Base-by-base conservation (phyloP, 2,329 filamentous ascomycete species). In the Pseudopyricularia cyperi region DNA sequence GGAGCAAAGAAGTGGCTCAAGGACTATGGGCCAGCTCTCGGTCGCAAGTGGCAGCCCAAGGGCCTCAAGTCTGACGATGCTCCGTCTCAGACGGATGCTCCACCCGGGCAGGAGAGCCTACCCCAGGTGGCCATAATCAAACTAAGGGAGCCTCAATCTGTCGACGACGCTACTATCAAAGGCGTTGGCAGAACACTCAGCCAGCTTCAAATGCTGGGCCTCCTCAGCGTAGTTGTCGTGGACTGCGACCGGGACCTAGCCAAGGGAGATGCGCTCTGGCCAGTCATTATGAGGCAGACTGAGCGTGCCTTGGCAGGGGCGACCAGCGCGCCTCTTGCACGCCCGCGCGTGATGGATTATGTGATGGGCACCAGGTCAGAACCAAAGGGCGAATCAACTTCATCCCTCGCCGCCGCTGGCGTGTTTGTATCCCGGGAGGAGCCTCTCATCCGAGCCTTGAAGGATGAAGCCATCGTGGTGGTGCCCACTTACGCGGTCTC, bases 1-100 rank as follows among this genome's bases (percentile, higher is more conserved):
- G 93, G 98, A 70, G 89, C 90, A 48, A 90, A 87, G 66, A 83
- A 87, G 35, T 98, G 96, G 63, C 76, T 98, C 15, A 85, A 93
- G 59, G 90, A 89, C 55, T 95, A 96, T 65, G 83, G 80, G 49
- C 68, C 70, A 5, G 53, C 53, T 55, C 54, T 63, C 56, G 6
- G 51, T 61, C 58, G 17, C 58, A n/a, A 60, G 64, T 58, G 65
- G 61, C 57, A 65, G 61, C 52, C 56, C 57, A 48, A 60, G 59
- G 54, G 67, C 61, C 7, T 44, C 48, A 8, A 48, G 22, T 19
- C 19, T 59, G 56, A 59, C 57, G 61, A 58, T 11, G 19, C 32
- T 39, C 19, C 22, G 11, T 2, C 32, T 9, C 19, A 22, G 48
- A 19, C 30, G 8, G 22, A 32, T 14, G 30, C 15, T 15, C 12